Conservation (phyloP, 495 filamentous ascomycete genomes). For the Penicillium silybi region DNA sequence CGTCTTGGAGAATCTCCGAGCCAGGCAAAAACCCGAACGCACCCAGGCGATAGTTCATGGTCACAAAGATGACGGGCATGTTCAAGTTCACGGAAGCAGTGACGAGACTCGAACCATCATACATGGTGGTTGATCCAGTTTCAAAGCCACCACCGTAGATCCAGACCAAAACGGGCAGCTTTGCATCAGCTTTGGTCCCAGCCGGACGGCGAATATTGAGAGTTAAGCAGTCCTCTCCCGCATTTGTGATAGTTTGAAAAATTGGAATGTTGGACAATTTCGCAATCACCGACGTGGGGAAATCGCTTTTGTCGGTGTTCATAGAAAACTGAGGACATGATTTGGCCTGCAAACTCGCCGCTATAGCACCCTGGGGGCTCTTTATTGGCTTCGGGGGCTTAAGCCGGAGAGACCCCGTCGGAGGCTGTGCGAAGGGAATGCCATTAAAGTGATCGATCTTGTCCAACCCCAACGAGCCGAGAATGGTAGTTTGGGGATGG, state of each 20-base stretch:
- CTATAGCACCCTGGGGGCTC: slow-evolving; percentile 42
- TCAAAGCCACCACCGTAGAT: slow-evolving; percentile 68
- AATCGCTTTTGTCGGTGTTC: slow-evolving; percentile 35
- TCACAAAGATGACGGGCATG: slow-evolving; percentile 67
- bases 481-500: slow-evolving; percentile 44
- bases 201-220: slow-evolving; percentile 61
- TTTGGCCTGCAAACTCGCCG: slow-evolving; percentile 45
- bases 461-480: slow-evolving; percentile 35
- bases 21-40: slow-evolving; percentile 70
- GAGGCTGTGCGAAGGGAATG: slow-evolving; percentile 62
- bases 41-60: slow-evolving; percentile 75
- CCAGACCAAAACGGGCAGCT: slow-evolving; percentile 63
- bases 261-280: slow-evolving; percentile 52
- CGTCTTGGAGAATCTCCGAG: slow-evolving; percentile 62
- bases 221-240: slow-evolving; percentile 63
- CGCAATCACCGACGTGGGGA: slow-evolving; percentile 44
- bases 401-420: slow-evolving; percentile 55
- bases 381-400: slow-evolving; percentile 54
- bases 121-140: slow-evolving; percentile 55
- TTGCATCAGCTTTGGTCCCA: slow-evolving; percentile 48
- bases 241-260: slow-evolving; percentile 44
- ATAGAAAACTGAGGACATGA: slow-evolving; percentile 54
- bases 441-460: slow-evolving; percentile 55
- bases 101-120: slow-evolving; percentile 55
- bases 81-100: slow-evolving; percentile 46